Evolutionary conservation across 192 early-diverging fungal genomes (phyloP), one percentile per base, ranked within the genome.

Genomic region (Mortierella antarctica): DNA sequence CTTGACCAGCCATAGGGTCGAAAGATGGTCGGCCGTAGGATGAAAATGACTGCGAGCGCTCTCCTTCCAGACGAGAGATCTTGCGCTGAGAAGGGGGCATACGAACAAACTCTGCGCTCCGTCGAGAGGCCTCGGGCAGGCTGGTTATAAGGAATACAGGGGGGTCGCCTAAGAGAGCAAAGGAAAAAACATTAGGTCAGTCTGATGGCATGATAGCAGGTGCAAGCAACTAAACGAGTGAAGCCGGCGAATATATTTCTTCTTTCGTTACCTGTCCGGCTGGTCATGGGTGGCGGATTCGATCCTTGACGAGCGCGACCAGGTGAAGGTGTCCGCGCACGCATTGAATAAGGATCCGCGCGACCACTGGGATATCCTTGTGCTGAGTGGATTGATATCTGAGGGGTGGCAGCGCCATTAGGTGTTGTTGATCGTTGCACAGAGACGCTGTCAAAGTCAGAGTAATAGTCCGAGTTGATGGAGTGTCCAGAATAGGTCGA

Each of bases 111-210:
- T 80, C 77, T 62, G 77, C 70, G 54, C 77, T 80, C 57, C 77
- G 65, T 14, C 77, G 77, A 17, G 77, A 67, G 13, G 70, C 40
- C 54, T 80, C 77, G 17, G 77, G 65, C 15, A 68, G 46, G 44
- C 60, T 80, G n/a, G 77, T 80, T 31, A 62, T 69, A 50, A 80
- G 70, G 40, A 80, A 80, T 6, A 80, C 77, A 10, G 77, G 77
- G 17, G 77, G 77, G 58, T 80, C 68, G 59, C 58, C 77, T 80
- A 56, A 20, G 13, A 12, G 56, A 11, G 31, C 13, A 41, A 41
- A 46, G n/a, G 41, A 14, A 39, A 39, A 31, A 40, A 31, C 40
- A 18, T 7, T 7, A 57, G 53, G 55, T 53, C 63, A 52, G 23
- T 51, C 47, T 31, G 1, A 54, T 58, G 15, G 56, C 31, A 39